Base-by-base conservation (phyloP, 2,329 filamentous ascomycete genomes). In the Diaporthe sp. region DNA sequence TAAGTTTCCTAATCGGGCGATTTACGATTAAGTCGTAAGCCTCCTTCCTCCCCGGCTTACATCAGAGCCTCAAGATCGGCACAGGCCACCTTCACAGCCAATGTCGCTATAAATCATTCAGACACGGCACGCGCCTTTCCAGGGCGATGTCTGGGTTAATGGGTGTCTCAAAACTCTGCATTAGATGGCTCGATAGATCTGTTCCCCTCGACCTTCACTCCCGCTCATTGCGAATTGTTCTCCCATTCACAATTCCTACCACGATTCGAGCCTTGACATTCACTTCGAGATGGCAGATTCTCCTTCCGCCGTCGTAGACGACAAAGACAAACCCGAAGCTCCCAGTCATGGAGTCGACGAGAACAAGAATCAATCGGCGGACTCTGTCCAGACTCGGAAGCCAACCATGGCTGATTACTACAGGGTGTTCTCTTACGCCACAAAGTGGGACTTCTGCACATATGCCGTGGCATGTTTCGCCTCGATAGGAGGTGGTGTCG, bases 391-490 rank as follows among this genome's bases (percentile, higher is more conserved):
- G 28, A 22, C 40, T 33, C 25, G 60, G 40, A 66, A 50, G 42
- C 40, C 60, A 13, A 66, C 42, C 28, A 47, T 66, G 60, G 60
- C 60, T 42, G 86, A 88, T 77, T 88, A 87, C 76, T 72, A 84
- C 86, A 83, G 87, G 74, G 84, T 90, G 54, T 91, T 90, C 76
- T 80, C 82, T 13, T 91, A 90, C 82, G 89, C 88, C 28, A 87
- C 84, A 71, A 84, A 83, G 81, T 87, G 85, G 83, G 89, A 91
- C 77, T 84, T 86, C 42, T 66, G 86, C 28, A 82, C 88, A 30
- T 86, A 90, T 75, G 79, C 80, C 3, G 81, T 83, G 13, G 89
- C 88, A 15, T 78, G 83, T 17, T 3, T 89, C 40, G 86, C 88
- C 30, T 88, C 88, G 3, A 84, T 89, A 30, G 88, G 86, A 57